A percentile compares a stretch with the other conserved stretches of the same genome.
These are phyloP conservation scores for Physaria fendleri DNA, from an alignment of 345 rosid genomes.

Conservation along the genomic window DNA sequence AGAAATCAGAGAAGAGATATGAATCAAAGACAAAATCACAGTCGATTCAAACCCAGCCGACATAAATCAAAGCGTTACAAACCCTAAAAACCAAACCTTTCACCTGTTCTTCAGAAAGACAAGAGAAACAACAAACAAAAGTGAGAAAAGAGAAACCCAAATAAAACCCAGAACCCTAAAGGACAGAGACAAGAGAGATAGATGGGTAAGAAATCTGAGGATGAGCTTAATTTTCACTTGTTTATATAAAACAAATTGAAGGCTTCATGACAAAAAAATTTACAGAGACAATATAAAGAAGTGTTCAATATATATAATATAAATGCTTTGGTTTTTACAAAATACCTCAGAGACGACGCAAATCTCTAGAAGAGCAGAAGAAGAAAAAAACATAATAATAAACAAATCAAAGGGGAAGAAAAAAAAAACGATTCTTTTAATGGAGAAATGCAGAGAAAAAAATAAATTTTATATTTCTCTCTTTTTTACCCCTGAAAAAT, in stretches of 20 bases:
- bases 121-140: neutral
- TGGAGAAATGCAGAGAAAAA: too few species aligned
- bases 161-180: slow-evolving; percentile 38
- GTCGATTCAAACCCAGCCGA: slow-evolving; percentile 72
- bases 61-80: slow-evolving; percentile 59
- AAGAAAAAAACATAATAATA: slow-evolving; percentile 1
- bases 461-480: too few species aligned
- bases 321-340: slow-evolving; percentile 16
- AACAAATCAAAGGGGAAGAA: too few species aligned
- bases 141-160: slow-evolving; percentile 7
- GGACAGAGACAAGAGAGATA: slow-evolving; percentile 7
- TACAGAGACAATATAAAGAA: slow-evolving; percentile 17
- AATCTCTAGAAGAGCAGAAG: slow-evolving; percentile 16
- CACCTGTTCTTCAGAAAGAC: slow-evolving; percentile 18
- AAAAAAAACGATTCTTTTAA: too few species aligned
- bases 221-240: neutral
- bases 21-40: slow-evolving; percentile 62
- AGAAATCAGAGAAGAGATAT: slow-evolving; percentile 39
- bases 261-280: slow-evolving; percentile 16
- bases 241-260: slow-evolving; percentile 14
- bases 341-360: slow-evolving; percentile 19
- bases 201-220: slow-evolving; percentile 25
- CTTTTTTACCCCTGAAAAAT: too few species aligned
- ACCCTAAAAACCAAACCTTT: neutral
- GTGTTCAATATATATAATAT: neutral